Evolutionary conservation across 2,329 filamentous ascomycete species (phyloP), one percentile per base, ranked within the genome.

Genomic region (Pseudogymnoascus sp.): DNA sequence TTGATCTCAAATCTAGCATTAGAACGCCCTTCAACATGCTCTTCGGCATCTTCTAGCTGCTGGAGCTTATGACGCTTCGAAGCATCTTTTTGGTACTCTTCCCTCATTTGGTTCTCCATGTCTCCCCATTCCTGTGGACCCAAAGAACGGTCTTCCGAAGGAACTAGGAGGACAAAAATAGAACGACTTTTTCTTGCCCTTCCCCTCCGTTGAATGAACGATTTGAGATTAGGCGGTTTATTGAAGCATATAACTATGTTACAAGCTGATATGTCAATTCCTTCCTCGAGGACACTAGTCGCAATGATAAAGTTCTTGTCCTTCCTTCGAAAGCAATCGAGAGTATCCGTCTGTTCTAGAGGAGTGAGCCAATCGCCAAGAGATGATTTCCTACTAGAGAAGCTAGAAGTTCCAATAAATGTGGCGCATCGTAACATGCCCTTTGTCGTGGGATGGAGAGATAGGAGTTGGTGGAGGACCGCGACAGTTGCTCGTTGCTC

Each of bases 91-190:
- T 78, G 73, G 62, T 73, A 73, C 16, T 71, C 64, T 21, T 64
- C 62, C 59, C 76, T 89, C 87, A 96, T 92, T n/a, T 84, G 77
- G 2, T 79, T 73, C 71, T 97, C 93, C 14, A 94, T 77, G 0
- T 72, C 70, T 25, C 84, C 76, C 88, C 90, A 96, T 25, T 82
- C 78, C 2, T 73, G 67, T 1, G 79, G 67, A 2, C 73, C 67
- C 25, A 68, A 63, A 44, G 77, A 70, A 35, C 73, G 68, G 3
- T 76, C 69, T 62, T 18, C 72, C 59, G 62, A 63, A 65, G 78
- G 72, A 12, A 80, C 71, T 66, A 87, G 77, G 1, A 87, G 71
- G 59, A 78, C 76, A 69, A 80, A 85, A 38, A 78, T 82, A 1
- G 85, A 88, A 10, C 79, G 73, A 59, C 79, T 73, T 65, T 81